Evolutionary conservation across 495 filamentous ascomycete genomes (phyloP).

Genomic region (Melanomma pulvis-pyrius): DNA sequence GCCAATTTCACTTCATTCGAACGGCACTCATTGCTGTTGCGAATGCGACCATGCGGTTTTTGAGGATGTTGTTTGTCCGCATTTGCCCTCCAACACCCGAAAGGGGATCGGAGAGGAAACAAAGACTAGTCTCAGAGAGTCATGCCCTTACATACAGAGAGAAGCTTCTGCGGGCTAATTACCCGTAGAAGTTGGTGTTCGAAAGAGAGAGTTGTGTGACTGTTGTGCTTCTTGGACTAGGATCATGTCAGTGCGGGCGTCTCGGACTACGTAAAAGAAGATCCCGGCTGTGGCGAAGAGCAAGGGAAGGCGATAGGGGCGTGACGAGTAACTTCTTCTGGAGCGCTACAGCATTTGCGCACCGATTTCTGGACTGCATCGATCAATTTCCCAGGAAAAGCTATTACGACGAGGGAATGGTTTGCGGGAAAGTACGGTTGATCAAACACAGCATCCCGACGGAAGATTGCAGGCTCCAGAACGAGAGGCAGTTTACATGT

Average conservation of each 20-base stretch:
- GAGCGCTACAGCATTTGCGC: conserved; percentile 12
- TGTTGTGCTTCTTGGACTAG: conserved; percentile 47
- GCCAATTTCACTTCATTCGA: conserved; percentile 36
- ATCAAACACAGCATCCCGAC: conserved; percentile 18
- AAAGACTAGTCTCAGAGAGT: conserved; percentile 49
- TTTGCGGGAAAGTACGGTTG: conserved; percentile 5
- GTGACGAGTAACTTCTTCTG: conserved; percentile 21
- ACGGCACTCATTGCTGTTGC: conserved; percentile 14
- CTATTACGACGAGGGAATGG: conserved; percentile 1
- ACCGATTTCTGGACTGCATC: background rate
- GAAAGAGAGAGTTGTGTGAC: conserved; percentile 47
- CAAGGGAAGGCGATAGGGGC: background rate
- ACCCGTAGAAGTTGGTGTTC: conserved; percentile 32
- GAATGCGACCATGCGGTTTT: conserved; percentile 45
- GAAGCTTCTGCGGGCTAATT: conserved; percentile 36
- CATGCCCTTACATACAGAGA: conserved; percentile 64
- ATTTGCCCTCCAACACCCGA: conserved; percentile 31
- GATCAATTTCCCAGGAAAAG: conserved; percentile 8
- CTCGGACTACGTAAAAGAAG: conserved; percentile 14
- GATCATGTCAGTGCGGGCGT: conserved; percentile 30
- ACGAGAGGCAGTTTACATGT: conserved; percentile 23
- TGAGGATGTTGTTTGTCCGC: conserved; percentile 51
- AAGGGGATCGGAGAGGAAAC: conserved; percentile 40
- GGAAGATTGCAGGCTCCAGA: background rate
- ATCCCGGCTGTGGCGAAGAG: conserved; percentile 7